Conservation (phyloP, 257 asterid genomes). For the Solanum commersonii region DNA sequence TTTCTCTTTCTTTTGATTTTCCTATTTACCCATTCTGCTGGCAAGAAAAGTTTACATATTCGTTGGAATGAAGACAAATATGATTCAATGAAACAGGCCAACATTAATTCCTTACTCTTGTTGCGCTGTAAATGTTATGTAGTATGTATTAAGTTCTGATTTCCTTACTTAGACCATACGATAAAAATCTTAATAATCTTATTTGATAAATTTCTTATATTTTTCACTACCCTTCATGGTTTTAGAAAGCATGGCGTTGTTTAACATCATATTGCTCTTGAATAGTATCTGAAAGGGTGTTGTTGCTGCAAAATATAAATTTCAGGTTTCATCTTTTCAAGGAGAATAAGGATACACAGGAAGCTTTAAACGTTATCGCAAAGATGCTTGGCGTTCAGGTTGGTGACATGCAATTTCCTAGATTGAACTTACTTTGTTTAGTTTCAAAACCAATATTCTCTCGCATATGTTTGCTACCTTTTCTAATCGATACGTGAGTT, state of each 20-base stretch:
- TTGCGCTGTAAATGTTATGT: not conserved
- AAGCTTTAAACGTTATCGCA: slow-evolving; percentile 74
- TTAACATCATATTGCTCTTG: not conserved
- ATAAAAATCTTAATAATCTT: not conserved
- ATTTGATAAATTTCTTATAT: not conserved
- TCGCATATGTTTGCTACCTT: not conserved
- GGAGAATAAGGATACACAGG: slow-evolving; percentile 99
- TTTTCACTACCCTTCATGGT: not conserved
- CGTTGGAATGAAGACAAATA: not conserved
- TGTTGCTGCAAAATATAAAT: not conserved
- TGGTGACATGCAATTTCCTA: slow-evolving; percentile 4
- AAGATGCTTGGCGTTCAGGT: slow-evolving; percentile 98
- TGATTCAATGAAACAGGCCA: not conserved
- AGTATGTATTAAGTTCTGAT: not conserved
- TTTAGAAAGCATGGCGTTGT: not conserved
- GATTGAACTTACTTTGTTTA: not conserved
- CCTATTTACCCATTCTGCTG: not conserved
- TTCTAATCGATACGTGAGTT: not conserved
- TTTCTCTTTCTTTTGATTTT: not conserved
- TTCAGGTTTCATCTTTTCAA: slow-evolving; percentile 87
- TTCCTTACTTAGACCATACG: not conserved
- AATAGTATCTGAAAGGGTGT: slow-evolving; percentile 1
- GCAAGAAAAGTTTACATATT: not conserved
- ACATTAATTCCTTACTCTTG: not conserved
- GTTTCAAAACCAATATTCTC: not conserved